A percentile compares a stretch with the other conserved stretches of the same genome.
These are phyloP conservation scores for Fusarium sp. DNA, from an alignment of 2,329 filamentous ascomycete species.

Conservation along the genomic window DNA sequence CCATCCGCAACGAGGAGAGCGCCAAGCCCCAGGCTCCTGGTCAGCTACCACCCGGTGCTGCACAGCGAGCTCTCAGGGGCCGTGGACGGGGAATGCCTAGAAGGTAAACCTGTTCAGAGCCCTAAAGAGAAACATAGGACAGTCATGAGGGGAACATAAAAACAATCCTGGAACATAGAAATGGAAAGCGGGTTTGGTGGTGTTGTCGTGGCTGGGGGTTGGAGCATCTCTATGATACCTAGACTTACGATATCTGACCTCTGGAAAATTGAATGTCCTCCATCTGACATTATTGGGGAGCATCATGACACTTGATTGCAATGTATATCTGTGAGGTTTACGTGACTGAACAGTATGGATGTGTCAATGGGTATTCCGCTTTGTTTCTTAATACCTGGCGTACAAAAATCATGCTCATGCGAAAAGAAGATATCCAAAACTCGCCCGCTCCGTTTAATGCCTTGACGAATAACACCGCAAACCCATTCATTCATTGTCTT, in stretches of 20 bases:
- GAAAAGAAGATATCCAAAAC: constrained; percentile 12
- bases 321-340: background rate
- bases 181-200: constrained; percentile 15
- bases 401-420: constrained; percentile 16
- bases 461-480: background rate
- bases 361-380: background rate
- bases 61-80: constrained; percentile 87
- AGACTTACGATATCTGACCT: constrained; percentile 41
- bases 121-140: constrained; percentile 33
- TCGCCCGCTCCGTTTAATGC: constrained; percentile 34
- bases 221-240: constrained; percentile 54
- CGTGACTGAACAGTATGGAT: background rate
- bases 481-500: background rate
- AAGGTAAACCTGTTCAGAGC: constrained; percentile 62
- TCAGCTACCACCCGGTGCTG: constrained; percentile 82
- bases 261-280: constrained; percentile 44
- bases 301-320: background rate
- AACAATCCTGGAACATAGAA: constrained; percentile 36
- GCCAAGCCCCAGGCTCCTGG: constrained; percentile 83
- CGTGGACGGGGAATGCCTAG: constrained; percentile 91
- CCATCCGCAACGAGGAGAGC: constrained; percentile 97
- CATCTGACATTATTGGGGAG: constrained; percentile 3
- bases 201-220: constrained; percentile 35
- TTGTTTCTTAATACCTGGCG: background rate
- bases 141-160: constrained; percentile 25